phyloP scores from a whole-genome alignment of 768 basidiomycete genomes.

The Vishniacozyma victoriae region DNA sequence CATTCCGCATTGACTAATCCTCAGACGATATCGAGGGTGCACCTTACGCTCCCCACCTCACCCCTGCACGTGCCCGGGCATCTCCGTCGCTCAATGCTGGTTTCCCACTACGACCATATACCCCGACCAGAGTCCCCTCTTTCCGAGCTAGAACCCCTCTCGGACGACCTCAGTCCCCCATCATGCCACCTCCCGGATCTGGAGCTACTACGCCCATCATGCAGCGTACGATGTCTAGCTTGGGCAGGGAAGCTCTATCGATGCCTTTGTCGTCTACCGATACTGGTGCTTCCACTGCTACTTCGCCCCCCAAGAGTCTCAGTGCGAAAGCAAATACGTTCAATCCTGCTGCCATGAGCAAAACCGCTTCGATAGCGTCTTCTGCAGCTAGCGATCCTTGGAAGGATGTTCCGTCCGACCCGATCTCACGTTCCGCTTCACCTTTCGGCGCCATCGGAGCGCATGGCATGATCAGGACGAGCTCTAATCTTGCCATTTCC shows the following conservation, averaged over 20 bases:
- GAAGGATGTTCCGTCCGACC: conserved; percentile 56
- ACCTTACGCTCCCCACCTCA: conserved; percentile 60
- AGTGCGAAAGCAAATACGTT: conserved; percentile 89
- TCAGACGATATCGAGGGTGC: conserved; percentile 40
- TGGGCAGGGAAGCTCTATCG: conserved; percentile 7
- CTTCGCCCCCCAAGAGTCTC: conserved; percentile 75
- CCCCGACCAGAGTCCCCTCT: conserved; percentile 44
- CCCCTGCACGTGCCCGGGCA: conserved; percentile 60
- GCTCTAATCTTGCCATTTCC: conserved; percentile 75
- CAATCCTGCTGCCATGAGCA: conserved; percentile 58
- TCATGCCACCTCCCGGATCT: conserved; percentile 9
- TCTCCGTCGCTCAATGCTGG: conserved; percentile 71
- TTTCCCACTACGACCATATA: conserved; percentile 58
- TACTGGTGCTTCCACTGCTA: conserved; percentile 54
- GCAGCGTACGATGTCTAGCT: conserved; percentile 52
- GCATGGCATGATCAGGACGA: conserved; percentile 30
- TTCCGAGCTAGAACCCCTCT: conserved; percentile 39
- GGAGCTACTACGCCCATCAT: conserved; percentile 43
- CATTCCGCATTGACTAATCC: conserved; percentile 51
- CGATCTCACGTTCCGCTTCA: conserved; percentile 37
- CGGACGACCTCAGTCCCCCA: conserved; percentile 42
- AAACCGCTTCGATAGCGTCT: conserved; percentile 65
- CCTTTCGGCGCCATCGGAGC: conserved; percentile 32
- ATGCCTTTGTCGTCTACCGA: conserved; percentile 17
- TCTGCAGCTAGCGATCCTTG: conserved; percentile 72